phyloP scores from a whole-genome alignment of 2,329 filamentous ascomycete genomes.

The Biscogniauxia marginata region DNA sequence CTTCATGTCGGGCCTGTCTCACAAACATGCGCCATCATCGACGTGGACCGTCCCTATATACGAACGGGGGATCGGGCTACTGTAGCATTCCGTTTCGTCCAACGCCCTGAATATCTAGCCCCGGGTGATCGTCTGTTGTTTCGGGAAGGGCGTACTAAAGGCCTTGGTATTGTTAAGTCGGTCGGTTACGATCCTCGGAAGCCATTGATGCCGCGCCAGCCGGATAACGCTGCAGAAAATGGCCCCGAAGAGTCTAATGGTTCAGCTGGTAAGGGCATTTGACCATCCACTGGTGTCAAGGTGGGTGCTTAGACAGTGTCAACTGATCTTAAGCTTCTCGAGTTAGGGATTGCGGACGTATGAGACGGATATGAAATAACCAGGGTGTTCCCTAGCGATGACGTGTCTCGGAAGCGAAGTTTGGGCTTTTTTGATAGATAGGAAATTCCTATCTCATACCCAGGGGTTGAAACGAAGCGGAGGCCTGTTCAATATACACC shows the following conservation, averaged over 20 bases:
- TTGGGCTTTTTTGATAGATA: background rate
- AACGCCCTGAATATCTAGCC: conserved; percentile 87
- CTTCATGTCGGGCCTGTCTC: conserved; percentile 92
- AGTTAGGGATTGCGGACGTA: background rate
- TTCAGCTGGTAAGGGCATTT: conserved; percentile 12
- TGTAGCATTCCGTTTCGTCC: conserved; percentile 92
- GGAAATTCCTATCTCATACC: background rate
- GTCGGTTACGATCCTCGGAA: conserved; percentile 76
- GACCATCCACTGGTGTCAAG: conserved; percentile 17
- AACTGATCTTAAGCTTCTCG: background rate
- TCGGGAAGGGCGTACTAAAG: conserved; percentile 92
- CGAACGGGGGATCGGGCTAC: conserved; percentile 90
- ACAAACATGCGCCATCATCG: conserved; percentile 95
- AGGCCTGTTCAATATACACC: background rate
- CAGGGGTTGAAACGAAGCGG: background rate
- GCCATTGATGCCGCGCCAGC: conserved; percentile 36
- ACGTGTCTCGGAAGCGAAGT: background rate
- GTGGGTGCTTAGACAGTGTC: conserved; percentile 15
- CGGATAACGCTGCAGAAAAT: conserved; percentile 11
- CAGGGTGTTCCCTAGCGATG: background rate
- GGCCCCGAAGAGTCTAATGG: conserved; percentile 9
- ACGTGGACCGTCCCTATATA: conserved; percentile 94
- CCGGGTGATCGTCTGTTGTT: conserved; percentile 89
- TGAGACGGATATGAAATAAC: background rate
- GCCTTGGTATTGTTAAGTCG: conserved; percentile 88